phyloP scores from a whole-genome alignment of 2,329 filamentous ascomycete genomes.

The Fusarium sp. region DNA sequence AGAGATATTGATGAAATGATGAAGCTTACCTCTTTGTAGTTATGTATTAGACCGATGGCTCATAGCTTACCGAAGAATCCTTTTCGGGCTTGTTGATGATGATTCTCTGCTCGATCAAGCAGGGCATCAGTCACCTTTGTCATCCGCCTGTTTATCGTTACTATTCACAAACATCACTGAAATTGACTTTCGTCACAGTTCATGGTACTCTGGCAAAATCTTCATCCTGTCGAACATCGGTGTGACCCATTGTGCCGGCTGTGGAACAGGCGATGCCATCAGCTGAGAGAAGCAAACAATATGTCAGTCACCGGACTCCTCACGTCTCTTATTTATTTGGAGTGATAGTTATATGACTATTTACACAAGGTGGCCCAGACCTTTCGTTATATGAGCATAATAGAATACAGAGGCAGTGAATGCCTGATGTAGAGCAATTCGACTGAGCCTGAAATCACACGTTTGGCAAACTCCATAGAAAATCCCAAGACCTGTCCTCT shows the following conservation, averaged over 20 bases:
- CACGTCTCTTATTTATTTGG: neutral
- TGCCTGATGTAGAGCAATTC: neutral
- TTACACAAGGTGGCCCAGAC: neutral
- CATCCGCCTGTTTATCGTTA: neutral
- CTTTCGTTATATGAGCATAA: neutral
- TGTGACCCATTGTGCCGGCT: neutral
- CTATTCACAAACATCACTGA: neutral
- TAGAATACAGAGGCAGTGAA: neutral
- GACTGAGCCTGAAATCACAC: neutral
- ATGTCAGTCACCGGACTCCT: neutral
- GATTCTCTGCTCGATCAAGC: neutral
- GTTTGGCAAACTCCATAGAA: slow-evolving; percentile 18
- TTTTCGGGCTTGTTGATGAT: neutral
- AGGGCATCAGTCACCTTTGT: neutral
- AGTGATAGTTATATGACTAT: neutral
- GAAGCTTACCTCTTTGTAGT: neutral
- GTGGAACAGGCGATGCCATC: neutral
- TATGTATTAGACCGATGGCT: neutral
- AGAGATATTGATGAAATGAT: neutral
- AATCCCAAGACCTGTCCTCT: slow-evolving; percentile 18
- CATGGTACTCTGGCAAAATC: neutral
- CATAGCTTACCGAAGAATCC: neutral
- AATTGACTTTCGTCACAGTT: neutral
- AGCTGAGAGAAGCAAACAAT: neutral
- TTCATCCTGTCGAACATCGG: neutral